Percentiles rank a stretch among this genome's conserved stretches.
phyloP scores from a whole-genome alignment of 306 rosid species.

The Vigna mungo region DNA sequence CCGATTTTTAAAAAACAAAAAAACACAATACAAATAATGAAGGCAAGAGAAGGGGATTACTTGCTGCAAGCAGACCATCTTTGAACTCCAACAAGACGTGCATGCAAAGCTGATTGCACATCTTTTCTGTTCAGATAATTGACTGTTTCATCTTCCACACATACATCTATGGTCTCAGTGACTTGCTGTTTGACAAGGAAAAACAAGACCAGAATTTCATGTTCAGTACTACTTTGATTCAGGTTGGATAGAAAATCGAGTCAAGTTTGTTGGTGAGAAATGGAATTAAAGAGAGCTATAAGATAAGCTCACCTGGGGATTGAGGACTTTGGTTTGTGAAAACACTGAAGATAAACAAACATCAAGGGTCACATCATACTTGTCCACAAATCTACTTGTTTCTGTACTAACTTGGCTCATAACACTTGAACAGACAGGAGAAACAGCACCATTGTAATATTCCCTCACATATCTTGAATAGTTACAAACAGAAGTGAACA shows the following conservation, averaged over 20 bases:
- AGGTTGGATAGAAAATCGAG: slow-evolving; percentile 19
- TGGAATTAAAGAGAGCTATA: background rate
- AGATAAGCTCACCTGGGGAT: slow-evolving; percentile 52
- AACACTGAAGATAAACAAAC: slow-evolving; percentile 75
- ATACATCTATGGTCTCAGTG: slow-evolving; percentile 76
- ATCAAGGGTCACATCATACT: slow-evolving; percentile 84
- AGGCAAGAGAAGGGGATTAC: slow-evolving; percentile 50
- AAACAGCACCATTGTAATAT: slow-evolving; percentile 52
- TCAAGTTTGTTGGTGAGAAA: background rate
- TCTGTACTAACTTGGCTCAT: slow-evolving; percentile 73
- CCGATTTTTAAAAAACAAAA: too few species aligned
- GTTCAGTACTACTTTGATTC: slow-evolving; percentile 16
- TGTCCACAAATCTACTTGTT: slow-evolving; percentile 82
- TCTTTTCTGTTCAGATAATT: slow-evolving; percentile 83
- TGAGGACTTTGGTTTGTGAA: slow-evolving; percentile 71
- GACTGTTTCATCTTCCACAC: slow-evolving; percentile 88
- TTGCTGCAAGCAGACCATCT: slow-evolving; percentile 94
- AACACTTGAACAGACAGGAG: slow-evolving; percentile 63
- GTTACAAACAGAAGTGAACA: slow-evolving; percentile 59
- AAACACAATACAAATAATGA: too few species aligned
- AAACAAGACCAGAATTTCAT: slow-evolving; percentile 32
- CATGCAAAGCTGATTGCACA: slow-evolving; percentile 82
- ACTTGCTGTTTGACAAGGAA: slow-evolving; percentile 62
- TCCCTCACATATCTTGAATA: slow-evolving; percentile 60
- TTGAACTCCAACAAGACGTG: slow-evolving; percentile 77